Conservation (phyloP, 208 protist species). For the Wallacemonas rigidus region DNA sequence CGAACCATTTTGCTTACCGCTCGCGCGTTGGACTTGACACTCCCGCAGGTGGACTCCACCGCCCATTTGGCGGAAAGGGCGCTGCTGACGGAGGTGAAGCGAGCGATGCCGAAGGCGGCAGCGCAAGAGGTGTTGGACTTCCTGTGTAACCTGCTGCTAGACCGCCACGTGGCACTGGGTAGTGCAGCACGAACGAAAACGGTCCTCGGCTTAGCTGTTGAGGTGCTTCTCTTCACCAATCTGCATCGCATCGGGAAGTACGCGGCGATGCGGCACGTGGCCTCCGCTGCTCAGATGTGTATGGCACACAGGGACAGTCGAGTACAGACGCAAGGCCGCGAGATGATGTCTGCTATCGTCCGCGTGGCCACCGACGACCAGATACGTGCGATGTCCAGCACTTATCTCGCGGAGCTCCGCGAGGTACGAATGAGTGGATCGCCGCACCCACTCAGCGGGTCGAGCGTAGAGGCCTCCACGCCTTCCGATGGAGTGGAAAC, state of each 20-base stretch:
- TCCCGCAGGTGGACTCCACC: slow-evolving; percentile 54
- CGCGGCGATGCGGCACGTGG: slow-evolving; percentile 52
- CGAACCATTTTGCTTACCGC: slow-evolving; percentile 10
- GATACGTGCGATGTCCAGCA: slow-evolving; percentile 41
- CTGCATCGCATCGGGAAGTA: slow-evolving; percentile 83
- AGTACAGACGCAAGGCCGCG: slow-evolving; percentile 43
- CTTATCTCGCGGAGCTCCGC: slow-evolving; percentile 44
- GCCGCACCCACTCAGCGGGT: background rate
- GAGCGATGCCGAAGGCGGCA: slow-evolving; percentile 42
- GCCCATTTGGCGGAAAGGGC: slow-evolving; percentile 24
- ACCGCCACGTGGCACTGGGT: slow-evolving; percentile 30
- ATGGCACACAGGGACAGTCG: slow-evolving; percentile 56
- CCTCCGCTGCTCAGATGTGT: slow-evolving; percentile 41
- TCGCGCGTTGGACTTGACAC: slow-evolving; percentile 46
- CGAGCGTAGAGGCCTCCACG: background rate
- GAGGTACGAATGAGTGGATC: slow-evolving; percentile 5
- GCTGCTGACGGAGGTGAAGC: slow-evolving; percentile 30
- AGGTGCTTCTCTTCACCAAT: slow-evolving; percentile 60
- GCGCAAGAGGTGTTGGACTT: slow-evolving; percentile 50
- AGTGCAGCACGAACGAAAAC: slow-evolving; percentile 44
- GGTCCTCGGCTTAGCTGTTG: slow-evolving; percentile 41
- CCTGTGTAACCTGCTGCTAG: slow-evolving; percentile 50
- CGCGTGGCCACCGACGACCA: slow-evolving; percentile 73
- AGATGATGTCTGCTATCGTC: slow-evolving; percentile 65
- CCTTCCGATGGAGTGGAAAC: background rate